Percentiles rank a stretch among this genome's conserved stretches.
These are phyloP conservation scores for Garcia nutans DNA, from an alignment of 345 rosid species.

Conservation along the genomic window DNA sequence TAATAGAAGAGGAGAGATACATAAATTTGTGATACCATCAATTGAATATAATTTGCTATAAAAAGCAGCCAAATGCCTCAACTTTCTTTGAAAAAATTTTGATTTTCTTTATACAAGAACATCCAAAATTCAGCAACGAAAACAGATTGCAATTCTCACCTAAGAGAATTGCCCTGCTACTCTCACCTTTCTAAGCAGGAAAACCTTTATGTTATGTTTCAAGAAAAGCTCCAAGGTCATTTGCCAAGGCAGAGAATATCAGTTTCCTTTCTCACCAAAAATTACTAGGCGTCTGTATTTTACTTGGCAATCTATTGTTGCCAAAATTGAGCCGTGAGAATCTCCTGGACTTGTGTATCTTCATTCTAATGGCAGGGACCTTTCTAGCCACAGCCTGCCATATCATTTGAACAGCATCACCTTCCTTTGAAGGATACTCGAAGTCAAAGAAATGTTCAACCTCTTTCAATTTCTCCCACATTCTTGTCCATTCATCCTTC, in stretches of 20 bases:
- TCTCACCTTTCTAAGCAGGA: slow-evolving; percentile 23
- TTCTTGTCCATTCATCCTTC: slow-evolving; percentile 71
- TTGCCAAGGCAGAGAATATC: not conserved
- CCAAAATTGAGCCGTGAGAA: slow-evolving; percentile 32
- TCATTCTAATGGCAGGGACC: slow-evolving; percentile 57
- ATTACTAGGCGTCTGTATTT: slow-evolving; percentile 41
- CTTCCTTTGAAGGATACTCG: slow-evolving; percentile 59
- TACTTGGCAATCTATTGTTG: slow-evolving; percentile 25
- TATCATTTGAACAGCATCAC: slow-evolving; percentile 83
- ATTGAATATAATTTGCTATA: slow-evolving; percentile 11
- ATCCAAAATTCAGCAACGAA: slow-evolving; percentile 21
- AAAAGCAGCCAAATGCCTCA: slow-evolving; percentile 2
- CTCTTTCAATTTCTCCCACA: slow-evolving; percentile 67
- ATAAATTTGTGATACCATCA: not conserved
- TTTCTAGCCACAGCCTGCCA: slow-evolving; percentile 89
- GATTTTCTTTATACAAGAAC: slow-evolving; percentile 18
- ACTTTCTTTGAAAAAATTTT: not conserved
- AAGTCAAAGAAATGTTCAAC: slow-evolving; percentile 57
- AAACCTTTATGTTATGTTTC: not conserved
- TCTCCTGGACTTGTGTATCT: slow-evolving; percentile 60
- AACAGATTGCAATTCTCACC: slow-evolving; percentile 11
- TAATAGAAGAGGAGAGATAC: not conserved
- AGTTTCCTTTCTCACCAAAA: slow-evolving; percentile 47
- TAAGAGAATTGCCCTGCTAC: not conserved
- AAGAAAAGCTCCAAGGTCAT: slow-evolving; percentile 6